phyloP scores from a whole-genome alignment of 2,329 filamentous ascomycete species.

The Drechmeria coniospora region DNA sequence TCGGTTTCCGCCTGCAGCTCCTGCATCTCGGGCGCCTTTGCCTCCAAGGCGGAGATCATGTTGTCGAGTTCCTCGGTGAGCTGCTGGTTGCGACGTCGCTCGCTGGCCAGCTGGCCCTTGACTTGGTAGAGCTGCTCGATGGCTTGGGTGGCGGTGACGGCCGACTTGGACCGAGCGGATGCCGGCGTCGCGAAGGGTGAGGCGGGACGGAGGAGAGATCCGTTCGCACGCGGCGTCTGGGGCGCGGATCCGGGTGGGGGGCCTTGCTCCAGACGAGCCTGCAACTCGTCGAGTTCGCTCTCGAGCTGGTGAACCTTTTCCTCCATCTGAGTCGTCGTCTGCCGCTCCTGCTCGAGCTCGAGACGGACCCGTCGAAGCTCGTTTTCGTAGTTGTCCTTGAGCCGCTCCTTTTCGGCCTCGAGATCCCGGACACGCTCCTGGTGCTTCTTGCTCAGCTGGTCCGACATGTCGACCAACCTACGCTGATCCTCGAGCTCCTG shows the following conservation, averaged over 20 bases:
- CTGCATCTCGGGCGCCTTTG: slow-evolving; percentile 73
- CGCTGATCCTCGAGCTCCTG: slow-evolving; percentile 71
- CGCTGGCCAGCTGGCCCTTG: slow-evolving; percentile 57
- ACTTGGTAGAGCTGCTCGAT: slow-evolving; percentile 50
- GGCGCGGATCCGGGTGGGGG: slow-evolving; percentile 33
- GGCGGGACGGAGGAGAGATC: slow-evolving; percentile 32
- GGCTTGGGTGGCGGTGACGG: slow-evolving; percentile 44
- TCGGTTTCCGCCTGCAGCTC: slow-evolving; percentile 72
- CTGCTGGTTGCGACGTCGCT: slow-evolving; percentile 59
- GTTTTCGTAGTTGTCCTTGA: slow-evolving; percentile 51
- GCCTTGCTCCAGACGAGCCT: slow-evolving; percentile 29
- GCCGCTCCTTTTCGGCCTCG: slow-evolving; percentile 41
- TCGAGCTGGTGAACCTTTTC: slow-evolving; percentile 35
- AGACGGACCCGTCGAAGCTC: slow-evolving; percentile 38
- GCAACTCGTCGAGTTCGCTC: slow-evolving; percentile 36
- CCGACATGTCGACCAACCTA: slow-evolving; percentile 68
- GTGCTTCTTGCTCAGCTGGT: slow-evolving; percentile 59
- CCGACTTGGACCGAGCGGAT: slow-evolving; percentile 38
- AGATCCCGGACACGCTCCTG: slow-evolving; percentile 56
- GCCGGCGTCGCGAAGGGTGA: slow-evolving; percentile 49
- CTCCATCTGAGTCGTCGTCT: slow-evolving; percentile 28
- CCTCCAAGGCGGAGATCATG: slow-evolving; percentile 71
- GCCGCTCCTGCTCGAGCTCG: slow-evolving; percentile 40
- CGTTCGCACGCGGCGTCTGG: slow-evolving; percentile 46
- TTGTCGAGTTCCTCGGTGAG: slow-evolving; percentile 68